A percentile compares a stretch with the other conserved stretches of the same genome.
Conservation (phyloP, 2,329 filamentous ascomycete genomes). For the Aschersonia sp. region DNA sequence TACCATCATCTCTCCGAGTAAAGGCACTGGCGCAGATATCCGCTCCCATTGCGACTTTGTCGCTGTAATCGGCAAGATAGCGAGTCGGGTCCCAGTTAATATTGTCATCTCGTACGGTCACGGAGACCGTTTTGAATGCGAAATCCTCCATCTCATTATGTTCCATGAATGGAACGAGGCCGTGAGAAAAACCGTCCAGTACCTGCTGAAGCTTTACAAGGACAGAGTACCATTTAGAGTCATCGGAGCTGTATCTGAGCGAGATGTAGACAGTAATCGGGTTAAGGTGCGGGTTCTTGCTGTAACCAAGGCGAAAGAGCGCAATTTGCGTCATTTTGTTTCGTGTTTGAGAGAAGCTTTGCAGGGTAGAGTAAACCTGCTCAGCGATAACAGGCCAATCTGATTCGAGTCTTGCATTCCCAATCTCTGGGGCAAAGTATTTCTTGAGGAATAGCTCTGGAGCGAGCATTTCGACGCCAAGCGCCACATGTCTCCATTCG, state of each 20-base stretch:
- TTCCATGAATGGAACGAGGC: not conserved
- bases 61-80: not conserved
- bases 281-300: not conserved
- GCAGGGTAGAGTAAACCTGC: not conserved
- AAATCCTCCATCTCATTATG: not conserved
- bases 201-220: not conserved
- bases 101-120: not conserved
- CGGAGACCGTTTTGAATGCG: not conserved
- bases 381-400: not conserved
- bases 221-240: not conserved
- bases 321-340: not conserved
- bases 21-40: not conserved
- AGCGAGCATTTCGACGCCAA: not conserved
- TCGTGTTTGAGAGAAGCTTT: not conserved
- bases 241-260: not conserved
- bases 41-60: not conserved
- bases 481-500: not conserved
- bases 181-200: not conserved
- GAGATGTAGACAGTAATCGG: not conserved
- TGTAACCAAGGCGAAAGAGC: not conserved
- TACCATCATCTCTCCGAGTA: not conserved
- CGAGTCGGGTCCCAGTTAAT: not conserved
- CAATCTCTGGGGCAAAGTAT: not conserved
- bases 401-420: not conserved
- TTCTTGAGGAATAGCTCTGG: not conserved